Base-by-base conservation (phyloP, 495 filamentous ascomycete species). In the Talaromyces wortmannii region DNA sequence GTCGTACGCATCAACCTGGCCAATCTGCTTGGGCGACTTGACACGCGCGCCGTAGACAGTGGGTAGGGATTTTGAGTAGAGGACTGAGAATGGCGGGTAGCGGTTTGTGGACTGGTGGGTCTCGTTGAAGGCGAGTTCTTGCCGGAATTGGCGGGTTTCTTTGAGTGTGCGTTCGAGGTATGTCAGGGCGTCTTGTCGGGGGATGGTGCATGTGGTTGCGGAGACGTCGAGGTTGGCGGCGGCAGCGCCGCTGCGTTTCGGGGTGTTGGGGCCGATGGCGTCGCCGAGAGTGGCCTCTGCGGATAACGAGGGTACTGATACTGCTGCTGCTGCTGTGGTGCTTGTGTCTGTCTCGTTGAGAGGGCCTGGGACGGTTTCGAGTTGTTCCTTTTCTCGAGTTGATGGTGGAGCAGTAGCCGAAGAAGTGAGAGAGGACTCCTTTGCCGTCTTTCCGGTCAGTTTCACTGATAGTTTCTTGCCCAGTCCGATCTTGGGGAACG, bases 61-160 rank as follows among this genome's bases (percentile, higher is more conserved):
- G 0, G 92, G 92, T 3, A 87, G 83, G 18, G 83, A 83, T 66
- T 95, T 96, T 36, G 86, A 88, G 77, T 95, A 97, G 7, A 97
- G 78, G n/a, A 97, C 79, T 0, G 90, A 82, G 10, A 88, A 69
- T 0, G 92, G 91, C 7, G 92, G 92, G 61, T 97, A 97, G 4
- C 59, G 57, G 64, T 95, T 92, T 6, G 67, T 57, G 1, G 64
- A 60, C n/a, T 84, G 81, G 59, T 87, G 86, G 3, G 61, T 43
- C 0, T 83, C 74, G 4, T 76, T 68, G 70, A 85, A 85, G 5
- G 75, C 67, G 2, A 94, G 81, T 56, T 90, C 86, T 44, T 74
- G 63, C 55, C 92, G 90, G 78, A 96, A 97, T 10, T 68, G 71
- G 51, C 84, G 82, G 13, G 79, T 84, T 23, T 86, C 80, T 16